Conservation (phyloP, 495 filamentous ascomycete species). For the Jackrogersella minutella region DNA sequence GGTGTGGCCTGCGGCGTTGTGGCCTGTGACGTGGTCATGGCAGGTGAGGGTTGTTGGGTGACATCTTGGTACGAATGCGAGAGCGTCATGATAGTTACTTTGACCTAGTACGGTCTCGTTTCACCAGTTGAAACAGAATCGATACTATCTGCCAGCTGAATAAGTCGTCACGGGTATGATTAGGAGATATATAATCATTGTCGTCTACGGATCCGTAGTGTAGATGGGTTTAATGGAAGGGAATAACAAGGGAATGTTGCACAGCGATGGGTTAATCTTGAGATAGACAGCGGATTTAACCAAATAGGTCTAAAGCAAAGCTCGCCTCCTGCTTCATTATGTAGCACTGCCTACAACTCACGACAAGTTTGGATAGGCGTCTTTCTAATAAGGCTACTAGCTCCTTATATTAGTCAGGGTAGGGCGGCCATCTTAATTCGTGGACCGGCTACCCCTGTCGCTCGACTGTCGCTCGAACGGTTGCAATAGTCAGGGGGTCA, state of each 20-base stretch:
- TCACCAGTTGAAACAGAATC: not conserved
- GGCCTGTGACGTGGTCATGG: conserved; percentile 5
- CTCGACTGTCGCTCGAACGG: conserved; percentile 3
- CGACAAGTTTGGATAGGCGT: conserved; percentile 19
- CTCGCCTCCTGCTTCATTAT: conserved; percentile 23
- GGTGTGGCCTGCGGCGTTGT: not conserved
- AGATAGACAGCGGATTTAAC: conserved; percentile 13
- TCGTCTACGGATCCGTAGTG: not conserved
- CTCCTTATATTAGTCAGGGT: conserved; percentile 27
- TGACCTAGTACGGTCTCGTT: not conserved
- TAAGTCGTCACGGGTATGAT: not conserved
- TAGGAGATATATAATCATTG: conserved; percentile 10
- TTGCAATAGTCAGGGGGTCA: conserved; percentile 21
- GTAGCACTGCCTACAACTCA: conserved; percentile 25
- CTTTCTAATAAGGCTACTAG: conserved; percentile 32
- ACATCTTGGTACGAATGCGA: not conserved
- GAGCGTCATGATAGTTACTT: conserved; percentile 16
- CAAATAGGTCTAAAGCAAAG: conserved; percentile 9
- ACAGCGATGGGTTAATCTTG: conserved; percentile 5
- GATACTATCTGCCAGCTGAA: conserved; percentile 2
- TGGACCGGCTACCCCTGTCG: conserved; percentile 23
- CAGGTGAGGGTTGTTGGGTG: not conserved
- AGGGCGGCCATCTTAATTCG: conserved; percentile 24
- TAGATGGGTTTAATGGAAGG: not conserved
- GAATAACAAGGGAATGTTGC: conserved; percentile 3